Conservation (phyloP, 306 rosid genomes). For the Cucumis sativus region DNA sequence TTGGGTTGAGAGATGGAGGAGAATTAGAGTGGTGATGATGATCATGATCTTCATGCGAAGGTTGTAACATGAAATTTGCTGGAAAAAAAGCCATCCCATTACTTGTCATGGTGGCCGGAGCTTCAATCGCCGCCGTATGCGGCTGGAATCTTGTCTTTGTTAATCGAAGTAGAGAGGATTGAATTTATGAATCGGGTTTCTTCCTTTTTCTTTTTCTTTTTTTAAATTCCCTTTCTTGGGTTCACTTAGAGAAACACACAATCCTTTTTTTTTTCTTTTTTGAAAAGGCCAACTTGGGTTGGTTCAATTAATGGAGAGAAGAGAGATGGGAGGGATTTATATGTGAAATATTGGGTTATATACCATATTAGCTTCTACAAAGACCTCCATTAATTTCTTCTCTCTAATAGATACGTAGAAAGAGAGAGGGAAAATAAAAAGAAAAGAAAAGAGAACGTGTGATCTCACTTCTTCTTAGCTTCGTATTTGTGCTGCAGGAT, state of each 20-base stretch:
- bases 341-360: conserved; percentile 27
- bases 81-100: conserved; percentile 92
- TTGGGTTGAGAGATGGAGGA: conserved; percentile 58
- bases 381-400: conserved; percentile 12
- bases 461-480: conserved; percentile 30
- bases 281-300: conserved; percentile 1
- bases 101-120: conserved; percentile 20
- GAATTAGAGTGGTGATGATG: conserved; percentile 35
- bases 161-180: neutral
- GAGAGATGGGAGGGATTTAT: conserved; percentile 21
- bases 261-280: no score
- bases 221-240: neutral
- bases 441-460: conserved; percentile 5
- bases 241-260: conserved; percentile 13
- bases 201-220: neutral
- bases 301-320: neutral
- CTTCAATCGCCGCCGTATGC: neutral
- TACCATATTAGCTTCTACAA: conserved; percentile 35
- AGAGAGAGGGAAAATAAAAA: conserved; percentile 3
- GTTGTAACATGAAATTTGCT: conserved; percentile 84
- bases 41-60: conserved; percentile 46
- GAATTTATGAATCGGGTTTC: neutral
- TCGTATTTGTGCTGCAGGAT: conserved; percentile 19
- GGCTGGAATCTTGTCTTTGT: neutral
- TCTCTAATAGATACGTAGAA: conserved; percentile 16